These are phyloP conservation scores for Alternaria metachromatica DNA, from an alignment of 2,329 filamentous ascomycete genomes.

Conservation along the genomic window DNA sequence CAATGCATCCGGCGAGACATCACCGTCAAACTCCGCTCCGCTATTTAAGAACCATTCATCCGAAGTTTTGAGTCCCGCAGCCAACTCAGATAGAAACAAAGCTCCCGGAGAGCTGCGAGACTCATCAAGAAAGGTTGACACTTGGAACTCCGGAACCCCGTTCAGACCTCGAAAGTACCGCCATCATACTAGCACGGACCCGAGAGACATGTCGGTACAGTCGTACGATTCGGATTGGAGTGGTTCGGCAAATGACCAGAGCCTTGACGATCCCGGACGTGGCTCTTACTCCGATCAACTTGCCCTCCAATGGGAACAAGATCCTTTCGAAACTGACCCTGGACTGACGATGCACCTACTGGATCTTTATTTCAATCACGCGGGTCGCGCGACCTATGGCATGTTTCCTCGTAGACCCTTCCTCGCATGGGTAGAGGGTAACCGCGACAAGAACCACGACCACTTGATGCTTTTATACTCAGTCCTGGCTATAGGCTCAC, in stretches of 20 bases:
- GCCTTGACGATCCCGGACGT: slow-evolving; percentile 36
- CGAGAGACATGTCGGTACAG: slow-evolving; percentile 44
- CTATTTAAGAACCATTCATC: slow-evolving; percentile 41
- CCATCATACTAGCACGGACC: slow-evolving; percentile 28
- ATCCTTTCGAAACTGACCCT: slow-evolving; percentile 61
- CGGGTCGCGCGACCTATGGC: slow-evolving; percentile 61
- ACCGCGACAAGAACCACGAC: slow-evolving; percentile 57
- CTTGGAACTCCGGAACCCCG: slow-evolving; percentile 36
- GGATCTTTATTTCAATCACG: slow-evolving; percentile 63
- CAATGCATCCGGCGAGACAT: slow-evolving; percentile 43
- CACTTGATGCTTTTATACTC: slow-evolving; percentile 68
- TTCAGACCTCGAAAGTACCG: slow-evolving; percentile 37
- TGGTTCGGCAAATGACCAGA: slow-evolving; percentile 35
- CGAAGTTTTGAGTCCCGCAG: slow-evolving; percentile 40
- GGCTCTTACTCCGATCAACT: slow-evolving; percentile 43
- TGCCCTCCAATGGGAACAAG: slow-evolving; percentile 55
- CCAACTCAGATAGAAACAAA: slow-evolving; percentile 37
- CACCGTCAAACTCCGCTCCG: slow-evolving; percentile 38
- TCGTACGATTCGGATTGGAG: slow-evolving; percentile 46
- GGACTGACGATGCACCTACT: slow-evolving; percentile 60
- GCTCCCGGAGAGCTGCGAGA: slow-evolving; percentile 41
- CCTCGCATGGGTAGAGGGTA: slow-evolving; percentile 60
- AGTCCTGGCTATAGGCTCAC: slow-evolving; percentile 63
- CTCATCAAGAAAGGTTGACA: slow-evolving; percentile 33
- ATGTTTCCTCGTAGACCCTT: slow-evolving; percentile 65